Evolutionary conservation across 108 stramenopile species (phyloP).

Genomic region (Stephanodiscus triporus): DNA sequence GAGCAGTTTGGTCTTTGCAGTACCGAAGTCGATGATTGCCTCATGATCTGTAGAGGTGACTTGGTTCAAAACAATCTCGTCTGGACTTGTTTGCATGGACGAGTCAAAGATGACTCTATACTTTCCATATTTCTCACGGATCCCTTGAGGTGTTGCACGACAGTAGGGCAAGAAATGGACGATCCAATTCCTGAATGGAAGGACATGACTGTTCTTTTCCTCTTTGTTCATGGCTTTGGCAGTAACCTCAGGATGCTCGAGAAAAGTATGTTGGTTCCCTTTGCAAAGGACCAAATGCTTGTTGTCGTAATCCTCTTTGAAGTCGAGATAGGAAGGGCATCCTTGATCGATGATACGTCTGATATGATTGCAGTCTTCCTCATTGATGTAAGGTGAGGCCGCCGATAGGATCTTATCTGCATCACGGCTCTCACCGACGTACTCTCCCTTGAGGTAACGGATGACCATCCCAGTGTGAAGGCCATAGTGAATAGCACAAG

Average conservation of each 20-base stretch:
- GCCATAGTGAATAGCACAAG: neutral
- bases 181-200: neutral
- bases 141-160: constrained; percentile 6
- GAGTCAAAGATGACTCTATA: neutral
- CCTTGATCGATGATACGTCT: neutral
- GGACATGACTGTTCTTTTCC: constrained; percentile 15
- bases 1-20: neutral
- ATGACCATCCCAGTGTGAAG: no score
- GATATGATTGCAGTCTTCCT: no score
- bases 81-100: neutral
- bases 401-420: neutral
- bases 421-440: constrained; percentile 6
- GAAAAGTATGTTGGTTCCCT: constrained; percentile 7
- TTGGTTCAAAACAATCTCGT: neutral
- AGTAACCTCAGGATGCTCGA: no score
- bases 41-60: constrained; percentile 1
- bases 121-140: neutral
- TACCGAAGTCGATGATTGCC: neutral
- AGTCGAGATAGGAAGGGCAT: neutral
- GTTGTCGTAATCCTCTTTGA: neutral
- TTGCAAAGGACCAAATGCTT: neutral
- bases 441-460: neutral
- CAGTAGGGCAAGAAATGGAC: constrained; percentile 1
- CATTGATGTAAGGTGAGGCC: neutral
- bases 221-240: constrained; percentile 13